phyloP scores from a whole-genome alignment of 352 stramenopile species.

The Pythium pyrilobum region DNA sequence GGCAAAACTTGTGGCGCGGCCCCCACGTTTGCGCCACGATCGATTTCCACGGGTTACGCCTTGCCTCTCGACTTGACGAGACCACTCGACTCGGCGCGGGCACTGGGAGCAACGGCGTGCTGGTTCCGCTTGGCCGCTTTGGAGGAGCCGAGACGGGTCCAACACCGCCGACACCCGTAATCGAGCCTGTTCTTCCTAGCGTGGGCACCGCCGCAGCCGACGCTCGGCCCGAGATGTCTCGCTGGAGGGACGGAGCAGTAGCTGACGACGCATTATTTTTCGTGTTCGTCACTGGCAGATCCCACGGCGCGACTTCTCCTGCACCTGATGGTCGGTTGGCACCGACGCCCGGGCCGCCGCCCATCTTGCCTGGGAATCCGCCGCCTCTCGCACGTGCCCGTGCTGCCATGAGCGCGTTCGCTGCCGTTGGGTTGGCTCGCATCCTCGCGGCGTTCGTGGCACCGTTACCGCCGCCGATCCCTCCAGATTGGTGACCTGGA shows the following conservation, averaged over 20 bases:
- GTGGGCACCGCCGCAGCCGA: not conserved
- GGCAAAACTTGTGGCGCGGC: constrained; percentile 14
- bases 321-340: constrained; percentile 12
- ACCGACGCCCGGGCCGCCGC: constrained; percentile 36
- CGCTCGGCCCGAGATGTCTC: not conserved
- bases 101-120: not conserved
- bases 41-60: constrained; percentile 4
- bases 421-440: constrained; percentile 40
- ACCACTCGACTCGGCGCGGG: too few species aligned
- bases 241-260: not conserved
- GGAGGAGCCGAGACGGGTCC: not conserved
- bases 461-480: constrained; percentile 12
- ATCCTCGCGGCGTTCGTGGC: constrained; percentile 24
- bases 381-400: constrained; percentile 60
- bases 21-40: constrained; percentile 16
- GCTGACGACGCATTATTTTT: constrained; percentile 20
- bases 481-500: too few species aligned
- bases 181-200: constrained; percentile 2
- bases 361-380: constrained; percentile 40
- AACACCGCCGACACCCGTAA: not conserved
- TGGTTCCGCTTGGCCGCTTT: constrained; percentile 5
- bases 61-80: too few species aligned
- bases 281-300: constrained; percentile 52
- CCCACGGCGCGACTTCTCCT: constrained; percentile 64
- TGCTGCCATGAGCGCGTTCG: constrained; percentile 69